A percentile compares a stretch with the other conserved stretches of the same genome.
Evolutionary conservation across 2,329 filamentous ascomycete genomes (phyloP).

Genomic region (Penicillium sp.): DNA sequence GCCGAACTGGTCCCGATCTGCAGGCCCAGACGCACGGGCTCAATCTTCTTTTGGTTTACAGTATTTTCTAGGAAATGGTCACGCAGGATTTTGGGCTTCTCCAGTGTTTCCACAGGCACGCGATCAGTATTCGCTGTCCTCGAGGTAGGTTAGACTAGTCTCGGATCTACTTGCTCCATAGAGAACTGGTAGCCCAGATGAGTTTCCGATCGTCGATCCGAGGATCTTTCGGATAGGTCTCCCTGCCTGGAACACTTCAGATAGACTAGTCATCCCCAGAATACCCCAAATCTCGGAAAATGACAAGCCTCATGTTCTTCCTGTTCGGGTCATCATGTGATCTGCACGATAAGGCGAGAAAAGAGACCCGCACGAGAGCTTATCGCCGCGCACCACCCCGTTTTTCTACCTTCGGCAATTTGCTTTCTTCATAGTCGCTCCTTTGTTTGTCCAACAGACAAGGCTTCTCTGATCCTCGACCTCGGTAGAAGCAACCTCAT

Average conservation of each 20-base stretch:
- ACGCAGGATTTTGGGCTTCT: not conserved
- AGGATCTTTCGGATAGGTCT: not conserved
- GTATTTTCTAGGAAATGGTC: not conserved
- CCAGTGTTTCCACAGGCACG: not conserved
- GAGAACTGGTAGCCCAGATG: not conserved
- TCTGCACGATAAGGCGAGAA: not conserved
- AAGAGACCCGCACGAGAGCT: constrained; percentile 3
- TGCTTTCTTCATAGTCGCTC: not conserved
- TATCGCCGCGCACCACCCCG: constrained; percentile 1
- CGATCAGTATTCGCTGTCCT: not conserved
- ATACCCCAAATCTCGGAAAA: not conserved
- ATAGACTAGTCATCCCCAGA: not conserved
- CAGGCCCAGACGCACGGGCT: constrained; percentile 15
- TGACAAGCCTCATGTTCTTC: not conserved
- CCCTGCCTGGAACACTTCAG: not conserved
- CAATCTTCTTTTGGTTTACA: constrained; percentile 11
- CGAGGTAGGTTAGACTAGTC: not conserved
- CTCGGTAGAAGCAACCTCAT: constrained; percentile 9
- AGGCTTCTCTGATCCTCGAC: not conserved
- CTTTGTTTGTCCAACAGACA: not conserved
- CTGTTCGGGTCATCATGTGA: constrained; percentile 6
- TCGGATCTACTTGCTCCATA: not conserved
- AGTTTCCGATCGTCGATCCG: not conserved
- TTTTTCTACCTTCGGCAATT: constrained; percentile 1
- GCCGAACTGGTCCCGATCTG: constrained; percentile 11